Evolutionary conservation across 345 rosid genomes (phyloP).

Genomic region (Lagerstroemia speciosa): DNA sequence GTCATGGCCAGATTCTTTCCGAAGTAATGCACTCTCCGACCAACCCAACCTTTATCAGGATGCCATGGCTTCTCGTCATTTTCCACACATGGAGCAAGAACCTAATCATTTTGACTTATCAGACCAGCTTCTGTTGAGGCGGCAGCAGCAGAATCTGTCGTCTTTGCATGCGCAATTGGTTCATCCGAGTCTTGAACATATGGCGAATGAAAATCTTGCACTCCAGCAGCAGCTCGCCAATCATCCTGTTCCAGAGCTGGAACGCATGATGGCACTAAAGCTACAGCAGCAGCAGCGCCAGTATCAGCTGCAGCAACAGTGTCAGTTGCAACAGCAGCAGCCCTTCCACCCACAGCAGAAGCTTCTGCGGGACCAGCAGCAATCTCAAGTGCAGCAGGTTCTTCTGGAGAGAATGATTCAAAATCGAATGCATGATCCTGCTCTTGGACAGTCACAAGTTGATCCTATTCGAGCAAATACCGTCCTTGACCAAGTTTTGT

Average conservation of each 20-base stretch:
- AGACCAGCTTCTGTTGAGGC: slow-evolving; percentile 37
- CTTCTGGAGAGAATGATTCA: slow-evolving; percentile 55
- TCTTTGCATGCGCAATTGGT: slow-evolving; percentile 28
- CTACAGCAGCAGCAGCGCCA: slow-evolving; percentile 29
- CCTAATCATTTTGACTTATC: slow-evolving; percentile 33
- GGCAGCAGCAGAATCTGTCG: slow-evolving; percentile 31
- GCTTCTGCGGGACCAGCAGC: slow-evolving; percentile 49
- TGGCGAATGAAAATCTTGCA: slow-evolving; percentile 28
- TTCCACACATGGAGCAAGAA: slow-evolving; percentile 33
- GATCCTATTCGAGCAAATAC: slow-evolving; percentile 37
- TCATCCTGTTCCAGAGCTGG: slow-evolving; percentile 35
- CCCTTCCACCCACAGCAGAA: slow-evolving; percentile 31
- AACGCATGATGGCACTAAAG: slow-evolving; percentile 37
- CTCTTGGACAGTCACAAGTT: slow-evolving; percentile 37
- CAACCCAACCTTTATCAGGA: slow-evolving; percentile 27
- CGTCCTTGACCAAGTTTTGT: slow-evolving; percentile 34
- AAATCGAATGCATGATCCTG: slow-evolving; percentile 49
- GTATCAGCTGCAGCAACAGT: slow-evolving; percentile 37
- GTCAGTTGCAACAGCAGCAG: slow-evolving; percentile 27
- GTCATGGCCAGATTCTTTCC: slow-evolving; percentile 32
- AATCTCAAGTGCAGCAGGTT: slow-evolving; percentile 54
- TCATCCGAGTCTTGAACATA: slow-evolving; percentile 34
- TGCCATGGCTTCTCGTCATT: slow-evolving; percentile 27
- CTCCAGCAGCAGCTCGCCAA: slow-evolving; percentile 36
- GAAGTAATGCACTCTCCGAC: slow-evolving; percentile 28